A percentile compares a stretch with the other conserved stretches of the same genome.
phyloP scores from a whole-genome alignment of 2,329 filamentous ascomycete genomes.

The Pseudocercospora crystallina region DNA sequence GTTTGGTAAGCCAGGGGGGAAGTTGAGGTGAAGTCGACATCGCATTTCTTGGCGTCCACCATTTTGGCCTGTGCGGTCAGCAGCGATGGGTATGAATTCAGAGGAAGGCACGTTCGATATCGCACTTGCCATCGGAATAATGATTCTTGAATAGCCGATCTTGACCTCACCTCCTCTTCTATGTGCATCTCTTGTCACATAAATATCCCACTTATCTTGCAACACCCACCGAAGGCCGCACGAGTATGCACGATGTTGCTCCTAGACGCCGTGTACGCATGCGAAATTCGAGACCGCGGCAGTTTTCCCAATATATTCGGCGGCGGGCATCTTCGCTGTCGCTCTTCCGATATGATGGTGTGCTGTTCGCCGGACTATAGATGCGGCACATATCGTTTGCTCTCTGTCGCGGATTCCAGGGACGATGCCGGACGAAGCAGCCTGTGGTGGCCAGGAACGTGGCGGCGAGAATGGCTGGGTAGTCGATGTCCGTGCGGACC shows the following conservation, averaged over 20 bases:
- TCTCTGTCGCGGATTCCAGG: too few species aligned
- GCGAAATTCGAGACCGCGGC: slow-evolving; percentile 3
- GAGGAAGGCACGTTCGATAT: not conserved
- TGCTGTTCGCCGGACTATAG: too few species aligned
- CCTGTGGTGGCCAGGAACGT: too few species aligned
- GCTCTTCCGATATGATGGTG: too few species aligned
- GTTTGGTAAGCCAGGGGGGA: too few species aligned
- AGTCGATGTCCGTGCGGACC: slow-evolving; percentile 3
- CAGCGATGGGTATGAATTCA: too few species aligned
- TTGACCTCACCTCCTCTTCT: slow-evolving; percentile 2
- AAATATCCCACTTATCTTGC: not conserved
- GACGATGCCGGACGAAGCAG: too few species aligned
- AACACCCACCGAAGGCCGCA: slow-evolving; percentile 8
- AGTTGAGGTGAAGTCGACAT: too few species aligned
- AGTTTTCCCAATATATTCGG: not conserved
- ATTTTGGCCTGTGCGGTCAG: too few species aligned
- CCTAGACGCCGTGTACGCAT: slow-evolving; percentile 8
- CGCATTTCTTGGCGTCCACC: too few species aligned
- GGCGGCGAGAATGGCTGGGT: not conserved
- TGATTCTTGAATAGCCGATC: not conserved
- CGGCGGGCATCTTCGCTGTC: too few species aligned
- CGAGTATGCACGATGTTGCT: slow-evolving; percentile 17
- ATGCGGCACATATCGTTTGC: too few species aligned
- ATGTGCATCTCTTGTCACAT: not conserved
- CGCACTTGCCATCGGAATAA: not conserved